Base-by-base conservation (phyloP, 495 filamentous ascomycete genomes). In the Neurospora sp. region DNA sequence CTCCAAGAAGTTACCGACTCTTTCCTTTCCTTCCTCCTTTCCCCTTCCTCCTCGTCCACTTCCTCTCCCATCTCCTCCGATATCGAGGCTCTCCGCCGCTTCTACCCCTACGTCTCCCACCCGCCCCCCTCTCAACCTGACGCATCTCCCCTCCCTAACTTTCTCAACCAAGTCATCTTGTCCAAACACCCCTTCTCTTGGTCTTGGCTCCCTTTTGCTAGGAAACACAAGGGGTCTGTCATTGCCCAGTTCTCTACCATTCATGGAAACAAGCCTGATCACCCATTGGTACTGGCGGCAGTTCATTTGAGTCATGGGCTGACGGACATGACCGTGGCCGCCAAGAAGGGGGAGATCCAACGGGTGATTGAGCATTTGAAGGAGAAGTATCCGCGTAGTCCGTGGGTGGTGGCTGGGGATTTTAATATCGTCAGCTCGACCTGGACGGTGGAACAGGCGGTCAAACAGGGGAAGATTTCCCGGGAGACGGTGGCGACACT, bases 1-100 rank as follows among this genome's bases (percentile, higher is more conserved):
- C 80, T 90, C 9, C 83, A 90, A 77, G 88, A 89, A 78, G 86
- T 90, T 31, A 87, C 88, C 0, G 86, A 90, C 72, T 80, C 83
- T 37, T 89, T 89, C 71, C 82, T 90, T 8, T 81, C 81, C 10
- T 81, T 80, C 69, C 78, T 90, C 18, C 85, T 89, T 16, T 73
- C 71, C 22, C 73, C 22, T 11, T 22, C 5, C 5, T 44, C 42
- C 5, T 42, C 41, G 9, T 48, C 44, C 44, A 48, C 10, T 4
- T 3, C 12, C 14, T 22, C 41, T 14, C 10, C 20, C 48, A 59
- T 14, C 48, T 11, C 20, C 40, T 42, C 40, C 40, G 1, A 18
- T 14, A 0, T 6, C 38, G 38, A 78, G 14, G 70, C 69, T n/a
- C 80, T 90, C n/a, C 82, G 81, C 39, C 70, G 78, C n/a, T 69